Evolutionary conservation across 257 asterid species (phyloP), one percentile per base, ranked within the genome.

Genomic region (Petunia axillaris): DNA sequence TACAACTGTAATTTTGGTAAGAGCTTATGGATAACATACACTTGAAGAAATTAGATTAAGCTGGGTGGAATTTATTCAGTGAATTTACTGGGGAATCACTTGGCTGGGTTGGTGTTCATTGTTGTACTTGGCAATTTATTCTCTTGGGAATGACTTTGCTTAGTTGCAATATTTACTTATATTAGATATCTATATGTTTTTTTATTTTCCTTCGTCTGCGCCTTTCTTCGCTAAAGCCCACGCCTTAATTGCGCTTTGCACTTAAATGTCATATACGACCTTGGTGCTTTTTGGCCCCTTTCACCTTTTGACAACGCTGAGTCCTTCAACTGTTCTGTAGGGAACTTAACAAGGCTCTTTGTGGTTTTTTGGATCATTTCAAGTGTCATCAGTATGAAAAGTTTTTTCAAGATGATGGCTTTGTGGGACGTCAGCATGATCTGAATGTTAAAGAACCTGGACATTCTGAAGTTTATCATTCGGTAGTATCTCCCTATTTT

Each of bases 261-360:
- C 41, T 50, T 10, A 11, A 35, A 71, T 25, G 77, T 41, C 75
- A 43, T 35, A 50, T 1, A 52, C 25, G 43, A 71, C n/a, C n/a
- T 71, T 71, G 43, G 60, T 48, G 68, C 54, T 40, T 55, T 62
- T 70, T 14, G 13, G 35, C 55, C 77, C 10, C 36, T 64, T 43
- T 37, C 48, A 13, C 39, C 37, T 70, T 50, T 64, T 80, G 64
- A 48, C 59, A 35, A 50, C 46, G 11, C 46, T 13, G 62, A 4
- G 62, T 35, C 77, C 62, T 48, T 50, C 54, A 44, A 25, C 5
- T 58, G 25, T 74, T 77, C 52, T 44, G 46, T 82, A 87, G 90
- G 76, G 99, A 95, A 86, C 85, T 87, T 59, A 93, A 95, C 79
- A 95, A 95, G 83, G 98, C 99, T 64, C 89, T 91, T 37, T 89